phyloP scores from a whole-genome alignment of 768 basidiomycete genomes.

The Tulasnella sp. region DNA sequence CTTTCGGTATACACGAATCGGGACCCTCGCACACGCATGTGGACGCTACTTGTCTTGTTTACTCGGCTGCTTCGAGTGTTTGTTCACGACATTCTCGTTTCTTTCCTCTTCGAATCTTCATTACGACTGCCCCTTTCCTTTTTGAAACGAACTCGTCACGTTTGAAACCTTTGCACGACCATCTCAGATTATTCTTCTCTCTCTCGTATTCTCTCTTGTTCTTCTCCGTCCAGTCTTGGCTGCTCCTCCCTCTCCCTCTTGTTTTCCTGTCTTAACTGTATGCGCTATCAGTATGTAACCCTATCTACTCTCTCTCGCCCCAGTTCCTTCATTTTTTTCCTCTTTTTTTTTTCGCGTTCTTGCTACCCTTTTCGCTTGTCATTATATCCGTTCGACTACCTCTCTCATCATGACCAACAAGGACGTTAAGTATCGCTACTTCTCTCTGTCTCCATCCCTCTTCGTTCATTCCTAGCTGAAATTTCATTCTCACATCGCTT shows the following conservation, averaged over 20 bases:
- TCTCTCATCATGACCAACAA: conserved; percentile 6
- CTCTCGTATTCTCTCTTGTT: not conserved
- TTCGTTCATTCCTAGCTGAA: conserved; percentile 11
- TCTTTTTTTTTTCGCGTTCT: not conserved
- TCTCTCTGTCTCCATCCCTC: not conserved
- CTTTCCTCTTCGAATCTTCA: not conserved
- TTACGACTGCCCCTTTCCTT: not conserved
- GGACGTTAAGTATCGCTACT: conserved; percentile 15
- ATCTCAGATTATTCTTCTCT: not conserved
- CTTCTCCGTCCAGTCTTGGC: conserved; percentile 3
- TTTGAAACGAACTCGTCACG: conserved; percentile 11
- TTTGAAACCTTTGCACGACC: not conserved
- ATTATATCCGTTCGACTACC: conserved; percentile 17
- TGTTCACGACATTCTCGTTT: conserved; percentile 1
- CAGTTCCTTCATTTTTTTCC: not conserved
- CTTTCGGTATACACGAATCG: conserved; percentile 4
- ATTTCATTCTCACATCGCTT: not conserved
- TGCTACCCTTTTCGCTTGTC: conserved; percentile 7
- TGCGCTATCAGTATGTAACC: conserved; percentile 11
- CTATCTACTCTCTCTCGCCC: not conserved
- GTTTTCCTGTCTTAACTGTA: not conserved
- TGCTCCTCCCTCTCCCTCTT: not conserved
- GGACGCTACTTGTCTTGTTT: not conserved
- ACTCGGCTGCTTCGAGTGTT: not conserved
- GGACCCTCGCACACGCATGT: conserved; percentile 1